Evolutionary conservation across 1,284 basidiomycete species (phyloP).

Genomic region (Pholiota adiposa): DNA sequence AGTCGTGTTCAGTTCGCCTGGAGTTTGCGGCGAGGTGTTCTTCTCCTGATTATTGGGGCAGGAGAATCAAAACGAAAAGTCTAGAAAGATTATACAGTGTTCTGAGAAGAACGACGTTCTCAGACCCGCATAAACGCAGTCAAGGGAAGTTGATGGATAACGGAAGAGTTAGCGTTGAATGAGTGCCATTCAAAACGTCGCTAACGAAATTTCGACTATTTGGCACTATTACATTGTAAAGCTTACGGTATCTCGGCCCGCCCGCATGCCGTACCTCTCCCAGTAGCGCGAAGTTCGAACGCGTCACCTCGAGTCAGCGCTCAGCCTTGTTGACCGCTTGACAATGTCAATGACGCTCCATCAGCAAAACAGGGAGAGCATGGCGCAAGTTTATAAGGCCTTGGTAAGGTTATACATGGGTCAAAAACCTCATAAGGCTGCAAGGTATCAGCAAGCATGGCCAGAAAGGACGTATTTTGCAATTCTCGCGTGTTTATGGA

Average conservation of each 20-base stretch:
- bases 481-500: not conserved
- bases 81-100: not conserved
- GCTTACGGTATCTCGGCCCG: no score
- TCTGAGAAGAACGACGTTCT: slow-evolving; percentile 1
- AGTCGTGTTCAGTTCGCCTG: no score
- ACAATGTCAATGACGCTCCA: not conserved
- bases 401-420: not conserved
- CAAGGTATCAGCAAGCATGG: not conserved
- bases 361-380: not conserved
- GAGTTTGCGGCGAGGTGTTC: no score
- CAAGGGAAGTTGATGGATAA: not conserved
- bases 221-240: not conserved
- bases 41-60: no score
- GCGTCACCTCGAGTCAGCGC: no score
- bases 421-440: not conserved
- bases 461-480: not conserved
- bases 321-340: no score
- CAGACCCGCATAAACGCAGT: not conserved
- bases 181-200: not conserved
- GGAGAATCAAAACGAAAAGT: not conserved
- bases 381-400: not conserved
- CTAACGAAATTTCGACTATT: not conserved
- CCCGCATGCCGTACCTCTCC: no score
- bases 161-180: not conserved
- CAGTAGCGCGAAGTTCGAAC: no score